These are phyloP conservation scores for Diaporthe vaccinii DNA, from an alignment of 2,329 filamentous ascomycete species.

Conservation along the genomic window DNA sequence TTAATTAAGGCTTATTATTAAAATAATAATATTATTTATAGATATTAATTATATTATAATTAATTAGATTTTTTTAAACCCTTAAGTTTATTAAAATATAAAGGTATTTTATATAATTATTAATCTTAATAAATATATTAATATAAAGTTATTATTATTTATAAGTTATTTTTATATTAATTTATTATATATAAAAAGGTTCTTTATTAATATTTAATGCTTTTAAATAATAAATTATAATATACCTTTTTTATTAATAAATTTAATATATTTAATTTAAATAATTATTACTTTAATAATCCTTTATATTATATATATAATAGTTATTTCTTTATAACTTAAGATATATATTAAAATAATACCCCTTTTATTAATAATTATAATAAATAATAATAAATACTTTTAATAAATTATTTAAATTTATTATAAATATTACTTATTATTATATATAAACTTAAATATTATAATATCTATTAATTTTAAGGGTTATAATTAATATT, in stretches of 20 bases:
- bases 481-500: not conserved
- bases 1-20: too few species aligned
- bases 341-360: not conserved
- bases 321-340: not conserved
- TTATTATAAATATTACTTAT: conserved; percentile 1
- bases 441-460: not conserved
- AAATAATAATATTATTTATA: too few species aligned
- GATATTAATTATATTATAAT: too few species aligned
- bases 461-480: not conserved
- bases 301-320: not conserved
- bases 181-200: not conserved
- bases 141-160: too few species aligned
- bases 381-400: too few species aligned
- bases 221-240: not conserved
- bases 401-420: too few species aligned
- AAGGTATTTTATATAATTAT: too few species aligned
- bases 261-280: not conserved
- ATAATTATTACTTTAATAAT: not conserved
- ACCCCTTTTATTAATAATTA: not conserved
- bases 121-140: too few species aligned
- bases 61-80: too few species aligned
- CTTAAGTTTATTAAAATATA: too few species aligned
- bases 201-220: not conserved
- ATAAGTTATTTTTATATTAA: not conserved
- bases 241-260: not conserved